Evolutionary conservation across 2,329 filamentous ascomycete species (phyloP).

Genomic region (Cyphellophora europaea): DNA sequence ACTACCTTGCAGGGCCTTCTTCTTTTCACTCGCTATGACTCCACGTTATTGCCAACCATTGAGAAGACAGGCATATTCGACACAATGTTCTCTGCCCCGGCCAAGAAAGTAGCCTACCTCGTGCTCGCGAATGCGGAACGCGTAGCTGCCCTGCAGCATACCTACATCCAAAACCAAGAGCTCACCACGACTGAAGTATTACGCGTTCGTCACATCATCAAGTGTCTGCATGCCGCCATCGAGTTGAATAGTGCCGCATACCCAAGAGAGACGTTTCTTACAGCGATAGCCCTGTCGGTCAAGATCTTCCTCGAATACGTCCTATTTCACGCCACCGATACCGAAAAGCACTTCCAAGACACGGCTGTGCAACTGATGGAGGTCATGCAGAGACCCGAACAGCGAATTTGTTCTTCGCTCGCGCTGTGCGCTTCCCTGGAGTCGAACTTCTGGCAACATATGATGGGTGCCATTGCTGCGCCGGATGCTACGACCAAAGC

Average conservation of each 20-base stretch:
- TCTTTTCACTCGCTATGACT: background rate
- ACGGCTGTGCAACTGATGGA: background rate
- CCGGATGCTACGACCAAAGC: background rate
- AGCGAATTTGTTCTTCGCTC: background rate
- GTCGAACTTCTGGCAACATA: background rate
- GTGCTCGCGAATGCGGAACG: conserved; percentile 1
- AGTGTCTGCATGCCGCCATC: background rate
- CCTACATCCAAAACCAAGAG: background rate
- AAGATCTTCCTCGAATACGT: background rate
- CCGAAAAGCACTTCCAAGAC: background rate
- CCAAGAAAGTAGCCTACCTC: conserved; percentile 3
- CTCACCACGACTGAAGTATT: background rate
- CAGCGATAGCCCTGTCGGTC: background rate
- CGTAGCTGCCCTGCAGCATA: background rate
- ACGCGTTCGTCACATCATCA: background rate
- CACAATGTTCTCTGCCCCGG: conserved; percentile 1
- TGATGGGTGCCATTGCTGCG: background rate
- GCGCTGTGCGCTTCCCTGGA: background rate
- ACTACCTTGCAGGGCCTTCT: background rate
- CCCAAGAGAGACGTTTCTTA: background rate
- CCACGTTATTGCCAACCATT: background rate
- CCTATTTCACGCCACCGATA: background rate
- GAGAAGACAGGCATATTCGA: conserved; percentile 3
- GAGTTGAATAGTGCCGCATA: background rate
- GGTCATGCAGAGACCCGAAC: too few species aligned